Percentiles rank a stretch among this genome's conserved stretches.
These are phyloP conservation scores for Phytophthora idaei DNA, from an alignment of 352 stramenopile species.

Conservation along the genomic window DNA sequence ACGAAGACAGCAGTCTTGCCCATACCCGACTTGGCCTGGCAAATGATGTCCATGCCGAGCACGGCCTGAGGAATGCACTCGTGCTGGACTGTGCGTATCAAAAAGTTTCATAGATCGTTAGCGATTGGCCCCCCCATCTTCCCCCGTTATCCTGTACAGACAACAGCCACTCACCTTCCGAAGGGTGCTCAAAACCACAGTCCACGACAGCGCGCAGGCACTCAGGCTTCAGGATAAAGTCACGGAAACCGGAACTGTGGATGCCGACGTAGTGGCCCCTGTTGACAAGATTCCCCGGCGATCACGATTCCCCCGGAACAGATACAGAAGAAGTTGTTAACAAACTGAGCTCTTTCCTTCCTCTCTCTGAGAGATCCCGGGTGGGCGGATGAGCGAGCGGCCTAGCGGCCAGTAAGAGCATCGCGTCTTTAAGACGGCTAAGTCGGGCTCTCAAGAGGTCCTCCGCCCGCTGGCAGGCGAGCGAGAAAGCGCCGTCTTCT, in stretches of 20 bases:
- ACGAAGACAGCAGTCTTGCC: slow-evolving; percentile 99
- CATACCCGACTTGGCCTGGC: slow-evolving; percentile 99
- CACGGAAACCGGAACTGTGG: slow-evolving; percentile 98
- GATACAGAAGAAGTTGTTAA: slow-evolving; percentile 90
- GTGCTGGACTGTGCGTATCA: slow-evolving; percentile 91
- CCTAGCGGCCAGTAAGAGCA: slow-evolving; percentile 23
- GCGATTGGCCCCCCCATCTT: background rate
- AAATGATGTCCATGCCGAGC: slow-evolving; percentile 99
- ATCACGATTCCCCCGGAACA: slow-evolving; percentile 49
- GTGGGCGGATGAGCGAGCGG: slow-evolving; percentile 19
- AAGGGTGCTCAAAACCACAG: slow-evolving; percentile 99
- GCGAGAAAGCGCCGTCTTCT: slow-evolving; percentile 29
- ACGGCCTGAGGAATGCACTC: slow-evolving; percentile 99
- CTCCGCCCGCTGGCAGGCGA: slow-evolving; percentile 23
- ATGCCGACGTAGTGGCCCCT: slow-evolving; percentile 99
- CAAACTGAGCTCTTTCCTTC: slow-evolving; percentile 44
- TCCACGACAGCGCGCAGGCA: slow-evolving; percentile 98
- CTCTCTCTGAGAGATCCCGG: slow-evolving; percentile 18
- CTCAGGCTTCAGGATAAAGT: slow-evolving; percentile 99
- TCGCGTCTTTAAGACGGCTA: slow-evolving; percentile 32
- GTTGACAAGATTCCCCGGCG: slow-evolving; percentile 28
- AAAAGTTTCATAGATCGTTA: slow-evolving; percentile 26
- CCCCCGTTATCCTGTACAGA: background rate
- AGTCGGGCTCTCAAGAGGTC: slow-evolving; percentile 18
- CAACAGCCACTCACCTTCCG: slow-evolving; percentile 87